Evolutionary conservation across 768 basidiomycete species (phyloP).

Genomic region (Amylocystis lapponica): DNA sequence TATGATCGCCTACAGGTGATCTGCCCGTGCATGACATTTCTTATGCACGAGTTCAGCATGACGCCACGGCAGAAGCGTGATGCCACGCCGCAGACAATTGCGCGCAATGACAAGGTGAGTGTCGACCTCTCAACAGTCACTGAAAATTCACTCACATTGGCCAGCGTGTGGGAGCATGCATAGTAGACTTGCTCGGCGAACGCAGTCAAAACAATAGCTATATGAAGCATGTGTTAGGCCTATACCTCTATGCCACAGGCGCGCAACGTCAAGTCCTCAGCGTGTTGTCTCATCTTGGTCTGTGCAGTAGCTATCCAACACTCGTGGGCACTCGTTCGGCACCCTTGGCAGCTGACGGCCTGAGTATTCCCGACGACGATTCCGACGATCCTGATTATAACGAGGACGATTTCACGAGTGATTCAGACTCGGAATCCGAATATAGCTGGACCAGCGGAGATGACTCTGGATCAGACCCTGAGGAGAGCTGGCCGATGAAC

Average conservation of each 20-base stretch:
- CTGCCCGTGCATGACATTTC: slow-evolving; percentile 6
- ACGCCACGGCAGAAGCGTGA: slow-evolving; percentile 7
- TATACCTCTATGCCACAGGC: slow-evolving; percentile 29
- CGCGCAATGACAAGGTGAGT: slow-evolving; percentile 10
- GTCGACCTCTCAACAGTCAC: no score
- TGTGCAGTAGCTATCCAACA: slow-evolving; percentile 25
- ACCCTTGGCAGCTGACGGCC: slow-evolving; percentile 3
- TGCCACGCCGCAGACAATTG: background rate
- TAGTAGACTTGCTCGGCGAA: slow-evolving; percentile 18
- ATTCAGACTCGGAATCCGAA: no score
- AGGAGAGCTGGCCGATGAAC: no score
- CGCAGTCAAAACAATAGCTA: slow-evolving; percentile 28
- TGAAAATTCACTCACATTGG: no score
- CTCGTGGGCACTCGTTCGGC: no score
- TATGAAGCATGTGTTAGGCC: slow-evolving; percentile 16
- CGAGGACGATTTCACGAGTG: no score
- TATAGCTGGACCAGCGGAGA: no score
- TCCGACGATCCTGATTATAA: background rate
- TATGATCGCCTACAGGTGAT: background rate
- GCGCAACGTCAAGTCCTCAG: slow-evolving; percentile 24
- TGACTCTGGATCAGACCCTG: no score
- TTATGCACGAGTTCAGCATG: slow-evolving; percentile 14
- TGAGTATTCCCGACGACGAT: background rate
- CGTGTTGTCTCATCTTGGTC: slow-evolving; percentile 23
- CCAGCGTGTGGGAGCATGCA: slow-evolving; percentile 18